Percentiles rank a stretch among this genome's conserved stretches.
phyloP scores from a whole-genome alignment of 352 stramenopile genomes.

The Peronospora farinosa region DNA sequence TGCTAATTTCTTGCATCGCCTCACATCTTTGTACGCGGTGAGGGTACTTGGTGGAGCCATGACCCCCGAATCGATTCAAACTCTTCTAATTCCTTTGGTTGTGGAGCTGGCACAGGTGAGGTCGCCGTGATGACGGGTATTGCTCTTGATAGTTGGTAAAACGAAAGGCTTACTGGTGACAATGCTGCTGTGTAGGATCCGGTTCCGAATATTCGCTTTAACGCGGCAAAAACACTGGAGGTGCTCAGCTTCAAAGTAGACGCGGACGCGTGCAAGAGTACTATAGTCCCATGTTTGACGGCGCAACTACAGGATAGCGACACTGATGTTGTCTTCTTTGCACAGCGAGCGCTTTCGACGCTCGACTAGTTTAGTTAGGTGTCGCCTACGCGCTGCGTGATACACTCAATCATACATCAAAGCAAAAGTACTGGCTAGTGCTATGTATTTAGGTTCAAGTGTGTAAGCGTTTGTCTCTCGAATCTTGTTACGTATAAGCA shows the following conservation, averaged over 20 bases:
- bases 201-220: conserved; percentile 99
- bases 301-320: conserved; percentile 87
- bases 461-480: no score
- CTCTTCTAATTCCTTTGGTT: conserved; percentile 88
- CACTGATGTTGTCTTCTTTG: conserved; percentile 92
- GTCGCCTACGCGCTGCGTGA: conserved; percentile 21
- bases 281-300: conserved; percentile 83
- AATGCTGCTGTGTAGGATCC: conserved; percentile 53
- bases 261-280: conserved; percentile 44
- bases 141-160: background rate
- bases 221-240: conserved; percentile 95
- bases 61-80: conserved; percentile 67
- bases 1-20: conserved; percentile 90
- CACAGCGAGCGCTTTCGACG: conserved; percentile 62
- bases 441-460: no score
- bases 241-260: conserved; percentile 77
- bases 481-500: no score
- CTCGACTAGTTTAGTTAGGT: conserved; percentile 50
- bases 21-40: conserved; percentile 88
- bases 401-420: conserved; percentile 29
- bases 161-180: conserved; percentile 1
- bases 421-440: no score
- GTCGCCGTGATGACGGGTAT: background rate
- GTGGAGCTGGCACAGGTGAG: conserved; percentile 87
- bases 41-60: conserved; percentile 78